These are phyloP conservation scores for Podaxis rugospora DNA, from an alignment of 768 basidiomycete species.

Conservation along the genomic window DNA sequence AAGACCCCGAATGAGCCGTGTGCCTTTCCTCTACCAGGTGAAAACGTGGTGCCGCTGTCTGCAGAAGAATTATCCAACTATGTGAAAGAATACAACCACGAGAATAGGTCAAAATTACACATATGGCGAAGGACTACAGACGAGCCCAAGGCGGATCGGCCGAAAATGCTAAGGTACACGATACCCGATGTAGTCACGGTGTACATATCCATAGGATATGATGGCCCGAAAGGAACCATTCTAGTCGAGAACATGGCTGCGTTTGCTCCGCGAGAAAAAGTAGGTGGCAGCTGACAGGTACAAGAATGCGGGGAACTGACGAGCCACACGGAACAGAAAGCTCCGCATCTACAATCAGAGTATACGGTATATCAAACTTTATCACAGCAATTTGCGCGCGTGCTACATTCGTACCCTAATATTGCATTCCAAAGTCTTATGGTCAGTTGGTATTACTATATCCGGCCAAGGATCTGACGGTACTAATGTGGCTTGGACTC, in stretches of 20 bases:
- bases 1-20: conserved; percentile 29
- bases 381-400: conserved; percentile 60
- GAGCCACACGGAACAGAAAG: conserved; percentile 37
- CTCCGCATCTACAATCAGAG: conserved; percentile 65
- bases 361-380: conserved; percentile 61
- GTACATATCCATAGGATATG: conserved; percentile 50
- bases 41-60: conserved; percentile 32
- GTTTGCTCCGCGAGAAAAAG: conserved; percentile 73
- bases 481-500: background rate
- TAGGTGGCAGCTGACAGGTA: conserved; percentile 21
- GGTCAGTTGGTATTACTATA: conserved; percentile 3
- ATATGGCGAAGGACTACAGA: conserved; percentile 44
- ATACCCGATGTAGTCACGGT: conserved; percentile 64
- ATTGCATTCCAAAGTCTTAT: conserved; percentile 7
- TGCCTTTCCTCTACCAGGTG: conserved; percentile 31
- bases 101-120: conserved; percentile 41
- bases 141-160: conserved; percentile 19
- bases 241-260: conserved; percentile 61
- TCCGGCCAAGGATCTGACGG: background rate
- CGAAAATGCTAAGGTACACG: conserved; percentile 50
- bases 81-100: conserved; percentile 54
- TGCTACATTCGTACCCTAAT: conserved; percentile 39
- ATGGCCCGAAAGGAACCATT: conserved; percentile 27
- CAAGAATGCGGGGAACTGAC: conserved; percentile 2
- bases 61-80: conserved; percentile 46